Conservation (phyloP, 345 rosid species). For the Nephelium lappaceum region DNA sequence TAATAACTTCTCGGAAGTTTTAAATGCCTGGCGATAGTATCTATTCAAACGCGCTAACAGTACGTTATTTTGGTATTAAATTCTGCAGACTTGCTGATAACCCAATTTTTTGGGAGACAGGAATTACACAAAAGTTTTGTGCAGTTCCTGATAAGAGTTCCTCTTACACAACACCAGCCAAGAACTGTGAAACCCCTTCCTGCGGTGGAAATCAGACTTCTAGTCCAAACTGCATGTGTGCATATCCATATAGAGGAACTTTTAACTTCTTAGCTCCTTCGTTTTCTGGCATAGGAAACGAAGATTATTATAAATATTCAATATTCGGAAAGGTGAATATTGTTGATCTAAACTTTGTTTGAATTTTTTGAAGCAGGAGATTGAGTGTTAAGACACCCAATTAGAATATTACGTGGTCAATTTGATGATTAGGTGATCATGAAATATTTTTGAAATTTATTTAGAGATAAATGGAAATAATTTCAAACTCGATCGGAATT, state of each 20-base stretch:
- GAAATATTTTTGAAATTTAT: no score
- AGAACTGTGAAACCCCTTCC: constrained; percentile 38
- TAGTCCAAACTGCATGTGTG: constrained; percentile 67
- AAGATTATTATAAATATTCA: constrained; percentile 26
- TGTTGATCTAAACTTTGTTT: no score
- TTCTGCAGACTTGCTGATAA: constrained; percentile 59
- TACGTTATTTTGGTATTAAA: neutral
- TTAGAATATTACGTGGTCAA: no score
- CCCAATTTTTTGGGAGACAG: constrained; percentile 56
- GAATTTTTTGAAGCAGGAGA: no score
- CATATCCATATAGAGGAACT: constrained; percentile 59
- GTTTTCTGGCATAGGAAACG: constrained; percentile 57
- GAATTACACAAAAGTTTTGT: constrained; percentile 39
- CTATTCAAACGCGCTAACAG: neutral
- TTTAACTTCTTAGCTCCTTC: constrained; percentile 59
- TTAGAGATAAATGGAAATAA: no score
- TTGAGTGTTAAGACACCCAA: no score
- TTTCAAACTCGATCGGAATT: no score
- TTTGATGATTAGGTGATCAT: no score
- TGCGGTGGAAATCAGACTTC: constrained; percentile 43
- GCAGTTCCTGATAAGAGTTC: constrained; percentile 13
- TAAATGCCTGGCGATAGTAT: no score
- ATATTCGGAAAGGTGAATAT: no score
- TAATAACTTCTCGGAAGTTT: no score
- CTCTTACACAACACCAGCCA: constrained; percentile 40